Conservation (phyloP, 2,329 filamentous ascomycete genomes). For the Mollisiaceae sp. region DNA sequence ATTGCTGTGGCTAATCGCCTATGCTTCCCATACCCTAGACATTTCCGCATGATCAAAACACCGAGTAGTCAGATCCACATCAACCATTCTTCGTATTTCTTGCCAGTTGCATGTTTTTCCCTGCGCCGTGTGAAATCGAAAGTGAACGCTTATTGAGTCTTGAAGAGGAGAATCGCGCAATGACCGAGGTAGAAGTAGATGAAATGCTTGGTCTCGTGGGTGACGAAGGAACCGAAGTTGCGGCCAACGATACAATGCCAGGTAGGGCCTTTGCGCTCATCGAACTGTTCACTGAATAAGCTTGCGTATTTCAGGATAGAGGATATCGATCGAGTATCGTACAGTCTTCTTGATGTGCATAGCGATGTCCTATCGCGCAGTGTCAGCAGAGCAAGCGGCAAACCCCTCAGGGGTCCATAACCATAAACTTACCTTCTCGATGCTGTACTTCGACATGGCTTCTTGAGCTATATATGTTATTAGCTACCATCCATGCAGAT, state of each 20-base stretch:
- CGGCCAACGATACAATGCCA: constrained; percentile 99
- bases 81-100: not conserved
- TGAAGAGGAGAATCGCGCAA: constrained; percentile 97
- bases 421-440: constrained; percentile 65
- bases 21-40: not conserved
- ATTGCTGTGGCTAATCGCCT: not conserved
- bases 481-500: constrained; percentile 29
- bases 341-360: constrained; percentile 96
- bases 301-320: constrained; percentile 4
- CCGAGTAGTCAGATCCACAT: not conserved
- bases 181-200: constrained; percentile 99
- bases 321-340: constrained; percentile 30
- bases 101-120: not conserved
- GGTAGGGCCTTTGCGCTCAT: constrained; percentile 94
- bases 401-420: not conserved
- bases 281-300: constrained; percentile 67
- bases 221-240: constrained; percentile 99
- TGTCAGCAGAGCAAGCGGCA: constrained; percentile 25
- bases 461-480: constrained; percentile 60
- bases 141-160: constrained; percentile 76
- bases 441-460: constrained; percentile 73
- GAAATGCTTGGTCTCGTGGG: constrained; percentile 99
- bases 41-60: not conserved
- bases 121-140: constrained; percentile 6
- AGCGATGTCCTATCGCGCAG: constrained; percentile 77